A percentile compares a stretch with the other conserved stretches of the same genome.
Evolutionary conservation across 1,284 basidiomycete genomes (phyloP).

Genomic region (Erythrobasidium hasegawianum): DNA sequence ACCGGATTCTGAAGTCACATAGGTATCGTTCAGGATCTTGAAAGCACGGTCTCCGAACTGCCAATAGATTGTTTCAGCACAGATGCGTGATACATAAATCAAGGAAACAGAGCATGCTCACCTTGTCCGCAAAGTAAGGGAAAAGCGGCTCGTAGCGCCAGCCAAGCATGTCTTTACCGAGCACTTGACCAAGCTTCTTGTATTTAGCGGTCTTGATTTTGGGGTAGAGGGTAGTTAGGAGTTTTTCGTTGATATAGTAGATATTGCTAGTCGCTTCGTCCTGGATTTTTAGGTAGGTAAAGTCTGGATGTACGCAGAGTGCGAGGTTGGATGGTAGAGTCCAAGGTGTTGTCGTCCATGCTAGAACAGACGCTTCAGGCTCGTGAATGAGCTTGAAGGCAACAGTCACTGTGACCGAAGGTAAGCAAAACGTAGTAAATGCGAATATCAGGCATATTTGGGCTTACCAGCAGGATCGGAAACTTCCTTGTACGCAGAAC

Average conservation of each 20-base stretch:
- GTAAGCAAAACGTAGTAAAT: background rate
- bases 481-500: conserved; percentile 86
- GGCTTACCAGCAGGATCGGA: conserved; percentile 81
- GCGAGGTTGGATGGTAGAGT: conserved; percentile 93
- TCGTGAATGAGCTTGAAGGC: conserved; percentile 91
- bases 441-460: background rate
- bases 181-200: conserved; percentile 65
- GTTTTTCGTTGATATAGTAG: conserved; percentile 86
- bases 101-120: conserved; percentile 50
- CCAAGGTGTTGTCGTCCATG: conserved; percentile 99
- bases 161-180: conserved; percentile 88
- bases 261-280: conserved; percentile 83
- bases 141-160: conserved; percentile 96
- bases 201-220: conserved; percentile 96
- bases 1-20: conserved; percentile 89
- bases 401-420: conserved; percentile 65
- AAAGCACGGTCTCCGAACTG: conserved; percentile 91
- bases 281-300: conserved; percentile 94
- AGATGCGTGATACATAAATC: background rate
- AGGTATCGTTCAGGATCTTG: conserved; percentile 81
- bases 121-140: conserved; percentile 92
- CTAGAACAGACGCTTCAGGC: conserved; percentile 81
- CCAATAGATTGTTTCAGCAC: background rate
- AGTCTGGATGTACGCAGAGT: conserved; percentile 93
- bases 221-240: conserved; percentile 89